phyloP scores from a whole-genome alignment of 495 filamentous ascomycete species.

The Staphylotrichum tortipilum region DNA sequence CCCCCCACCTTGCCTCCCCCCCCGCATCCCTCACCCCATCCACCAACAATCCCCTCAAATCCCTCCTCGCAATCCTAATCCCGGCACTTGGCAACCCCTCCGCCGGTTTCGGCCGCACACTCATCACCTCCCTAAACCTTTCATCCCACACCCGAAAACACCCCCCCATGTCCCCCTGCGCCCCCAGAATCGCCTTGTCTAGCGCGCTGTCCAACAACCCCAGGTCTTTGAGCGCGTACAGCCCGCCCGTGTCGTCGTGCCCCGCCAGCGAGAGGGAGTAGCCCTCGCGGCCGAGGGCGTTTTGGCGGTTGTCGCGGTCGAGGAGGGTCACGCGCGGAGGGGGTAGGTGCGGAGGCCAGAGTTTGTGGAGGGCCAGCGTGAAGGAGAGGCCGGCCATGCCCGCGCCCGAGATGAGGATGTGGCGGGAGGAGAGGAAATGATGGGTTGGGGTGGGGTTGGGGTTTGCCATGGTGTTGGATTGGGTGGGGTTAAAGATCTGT shows the following conservation, averaged over 20 bases:
- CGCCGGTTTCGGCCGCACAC: slow-evolving; percentile 9
- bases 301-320: neutral
- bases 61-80: slow-evolving; percentile 19
- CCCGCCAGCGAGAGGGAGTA: slow-evolving; percentile 31
- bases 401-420: neutral
- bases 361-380: neutral
- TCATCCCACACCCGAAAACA: slow-evolving; percentile 22
- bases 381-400: neutral
- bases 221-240: slow-evolving; percentile 18
- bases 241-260: slow-evolving; percentile 14
- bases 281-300: slow-evolving; percentile 15
- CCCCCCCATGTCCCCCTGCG: slow-evolving; percentile 7
- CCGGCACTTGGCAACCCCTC: slow-evolving; percentile 11
- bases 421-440: neutral
- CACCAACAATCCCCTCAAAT: slow-evolving; percentile 18
- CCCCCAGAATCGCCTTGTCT: slow-evolving; percentile 8
- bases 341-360: neutral
- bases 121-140: slow-evolving; percentile 18
- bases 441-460: too few species aligned
- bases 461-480: too few species aligned
- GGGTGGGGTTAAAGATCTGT: too few species aligned
- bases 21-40: slow-evolving; percentile 8
- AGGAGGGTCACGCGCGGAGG: neutral
- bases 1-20: slow-evolving; percentile 23
- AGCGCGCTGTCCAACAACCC: slow-evolving; percentile 16